Evolutionary conservation across 257 asterid genomes (phyloP).

Genomic region (Nicotiana tabacum): DNA sequence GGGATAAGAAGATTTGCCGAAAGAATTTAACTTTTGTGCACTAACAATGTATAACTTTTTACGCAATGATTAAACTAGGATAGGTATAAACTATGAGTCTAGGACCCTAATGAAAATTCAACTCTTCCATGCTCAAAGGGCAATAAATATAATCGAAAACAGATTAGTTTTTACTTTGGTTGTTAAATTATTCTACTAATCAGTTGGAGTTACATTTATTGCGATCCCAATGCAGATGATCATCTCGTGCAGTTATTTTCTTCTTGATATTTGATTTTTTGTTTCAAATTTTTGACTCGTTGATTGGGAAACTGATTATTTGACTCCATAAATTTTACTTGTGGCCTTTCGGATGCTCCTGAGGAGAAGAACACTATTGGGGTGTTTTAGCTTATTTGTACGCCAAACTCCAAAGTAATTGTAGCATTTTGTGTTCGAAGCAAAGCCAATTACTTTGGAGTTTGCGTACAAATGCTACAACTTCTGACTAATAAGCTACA

Average conservation of each 20-base stretch:
- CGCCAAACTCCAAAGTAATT: too few relatives aligned
- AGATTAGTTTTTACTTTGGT: not conserved
- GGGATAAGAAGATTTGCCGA: not conserved
- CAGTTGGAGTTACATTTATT: not conserved
- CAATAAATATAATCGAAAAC: not conserved
- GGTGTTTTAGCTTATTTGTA: too few relatives aligned
- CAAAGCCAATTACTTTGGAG: too few relatives aligned
- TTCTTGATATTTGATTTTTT: not conserved
- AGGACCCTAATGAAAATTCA: not conserved
- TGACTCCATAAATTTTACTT: not conserved
- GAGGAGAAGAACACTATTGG: too few relatives aligned
- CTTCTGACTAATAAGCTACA: too few relatives aligned
- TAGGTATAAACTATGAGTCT: not conserved
- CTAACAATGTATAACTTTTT: not conserved
- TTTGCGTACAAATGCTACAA: too few relatives aligned
- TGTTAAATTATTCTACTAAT: not conserved
- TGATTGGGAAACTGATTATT: not conserved
- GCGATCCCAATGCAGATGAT: slow-evolving; percentile 1
- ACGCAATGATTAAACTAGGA: not conserved
- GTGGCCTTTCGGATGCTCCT: too few relatives aligned
- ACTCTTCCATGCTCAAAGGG: not conserved
- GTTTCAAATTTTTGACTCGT: not conserved
- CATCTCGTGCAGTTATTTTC: not conserved
- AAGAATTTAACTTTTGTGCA: not conserved
- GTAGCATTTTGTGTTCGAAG: too few relatives aligned